Percentiles rank a stretch among this genome's conserved stretches.
Conservation (phyloP, 139 green algal genomes). For the Coccomyxa sp. region DNA sequence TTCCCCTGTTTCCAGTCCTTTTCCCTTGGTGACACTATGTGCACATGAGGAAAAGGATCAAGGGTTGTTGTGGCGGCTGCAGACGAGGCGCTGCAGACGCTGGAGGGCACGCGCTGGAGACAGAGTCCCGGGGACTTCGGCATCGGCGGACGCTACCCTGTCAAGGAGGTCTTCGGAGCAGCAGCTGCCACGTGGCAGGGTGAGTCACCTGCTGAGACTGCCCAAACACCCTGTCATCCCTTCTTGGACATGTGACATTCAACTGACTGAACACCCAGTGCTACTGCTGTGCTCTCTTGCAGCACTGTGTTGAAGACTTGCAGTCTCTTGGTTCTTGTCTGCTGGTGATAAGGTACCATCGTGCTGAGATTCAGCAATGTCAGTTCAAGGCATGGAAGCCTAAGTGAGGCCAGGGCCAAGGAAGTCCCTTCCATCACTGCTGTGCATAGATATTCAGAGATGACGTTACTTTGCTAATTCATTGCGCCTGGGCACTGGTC, state of each 20-base stretch:
- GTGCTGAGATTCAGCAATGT: too few relatives aligned
- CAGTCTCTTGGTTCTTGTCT: too few relatives aligned
- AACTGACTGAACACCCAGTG: not conserved
- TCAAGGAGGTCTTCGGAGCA: conserved; percentile 47
- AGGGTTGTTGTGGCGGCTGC: not conserved
- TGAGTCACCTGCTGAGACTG: conserved; percentile 9
- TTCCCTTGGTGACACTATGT: not conserved
- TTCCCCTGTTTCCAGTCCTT: not conserved
- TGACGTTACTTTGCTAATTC: not conserved
- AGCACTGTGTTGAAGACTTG: too few relatives aligned
- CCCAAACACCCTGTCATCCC: not conserved
- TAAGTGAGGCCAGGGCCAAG: too few relatives aligned
- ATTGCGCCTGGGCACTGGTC: not conserved
- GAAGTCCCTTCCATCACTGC: too few relatives aligned
- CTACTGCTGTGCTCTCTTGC: not conserved
- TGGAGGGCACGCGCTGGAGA: conserved; percentile 35
- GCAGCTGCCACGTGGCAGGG: conserved; percentile 39
- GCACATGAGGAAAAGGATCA: not conserved
- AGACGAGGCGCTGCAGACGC: not conserved
- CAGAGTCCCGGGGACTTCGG: conserved; percentile 49
- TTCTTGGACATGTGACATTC: not conserved
- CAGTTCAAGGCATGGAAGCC: too few relatives aligned
- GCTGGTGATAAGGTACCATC: too few relatives aligned
- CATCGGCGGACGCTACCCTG: conserved; percentile 50
- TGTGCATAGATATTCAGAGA: too few relatives aligned